Evolutionary conservation across 2,329 filamentous ascomycete species (phyloP).

Genomic region (Cladosporium sp.): DNA sequence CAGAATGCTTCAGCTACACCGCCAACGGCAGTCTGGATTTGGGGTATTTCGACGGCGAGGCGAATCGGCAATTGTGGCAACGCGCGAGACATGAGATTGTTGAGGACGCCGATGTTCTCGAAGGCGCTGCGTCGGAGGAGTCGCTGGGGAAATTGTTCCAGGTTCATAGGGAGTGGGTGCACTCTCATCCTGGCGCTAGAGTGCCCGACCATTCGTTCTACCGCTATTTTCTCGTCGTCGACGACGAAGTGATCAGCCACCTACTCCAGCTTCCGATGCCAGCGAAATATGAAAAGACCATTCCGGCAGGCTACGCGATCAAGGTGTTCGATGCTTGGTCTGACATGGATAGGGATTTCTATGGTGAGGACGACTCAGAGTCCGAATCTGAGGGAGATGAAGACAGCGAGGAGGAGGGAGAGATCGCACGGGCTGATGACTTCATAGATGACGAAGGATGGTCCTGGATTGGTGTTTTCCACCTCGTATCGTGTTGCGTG

Average conservation of each 20-base stretch:
- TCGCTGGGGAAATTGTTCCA: slow-evolving; percentile 3
- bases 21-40: neutral
- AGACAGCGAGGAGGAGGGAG: neutral
- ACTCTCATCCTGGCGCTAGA: slow-evolving; percentile 3
- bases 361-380: neutral
- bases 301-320: neutral
- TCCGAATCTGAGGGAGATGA: neutral
- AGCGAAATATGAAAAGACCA: neutral
- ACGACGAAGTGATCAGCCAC: slow-evolving; percentile 7
- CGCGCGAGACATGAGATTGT: neutral
- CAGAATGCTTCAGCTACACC: slow-evolving; percentile 4
- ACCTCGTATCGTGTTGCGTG: slow-evolving; percentile 1
- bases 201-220: neutral
- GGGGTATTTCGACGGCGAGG: neutral
- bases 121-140: neutral
- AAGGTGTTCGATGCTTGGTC: slow-evolving; percentile 6
- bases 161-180: neutral
- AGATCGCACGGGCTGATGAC: neutral
- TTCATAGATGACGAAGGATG: neutral
- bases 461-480: neutral
- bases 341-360: neutral
- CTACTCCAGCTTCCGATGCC: slow-evolving; percentile 9
- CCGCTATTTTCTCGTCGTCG: slow-evolving; percentile 4
- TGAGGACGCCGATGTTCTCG: neutral
- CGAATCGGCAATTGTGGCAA: slow-evolving; percentile 6